Conservation (phyloP, 2,329 filamentous ascomycete genomes). For the Exophiala alcalophila region DNA sequence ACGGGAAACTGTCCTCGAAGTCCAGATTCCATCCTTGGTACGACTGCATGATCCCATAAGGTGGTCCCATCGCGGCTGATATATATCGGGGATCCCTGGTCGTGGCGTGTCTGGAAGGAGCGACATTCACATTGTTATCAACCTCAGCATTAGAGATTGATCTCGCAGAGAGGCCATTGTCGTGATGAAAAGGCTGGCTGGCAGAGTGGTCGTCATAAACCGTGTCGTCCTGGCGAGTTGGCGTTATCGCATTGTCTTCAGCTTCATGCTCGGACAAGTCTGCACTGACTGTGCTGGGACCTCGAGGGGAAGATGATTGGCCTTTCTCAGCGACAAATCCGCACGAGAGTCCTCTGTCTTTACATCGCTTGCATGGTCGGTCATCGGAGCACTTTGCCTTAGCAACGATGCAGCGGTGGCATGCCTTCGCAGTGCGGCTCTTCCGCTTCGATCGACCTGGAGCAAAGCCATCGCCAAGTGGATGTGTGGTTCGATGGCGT, state of each 20-base stretch:
- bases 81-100: not conserved
- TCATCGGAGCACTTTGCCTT: conserved; percentile 2
- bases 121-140: no score
- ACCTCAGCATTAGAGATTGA: not conserved
- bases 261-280: no score
- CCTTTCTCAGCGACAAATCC: not conserved
- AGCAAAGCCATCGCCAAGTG: not conserved
- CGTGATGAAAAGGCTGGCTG: not conserved
- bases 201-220: no score
- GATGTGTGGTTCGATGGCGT: not conserved
- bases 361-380: not conserved
- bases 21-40: not conserved
- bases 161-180: not conserved
- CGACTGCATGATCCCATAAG: not conserved
- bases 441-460: not conserved
- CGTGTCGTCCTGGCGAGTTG: no score
- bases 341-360: no score
- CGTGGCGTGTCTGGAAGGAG: no score
- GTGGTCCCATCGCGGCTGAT: not conserved
- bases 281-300: no score
- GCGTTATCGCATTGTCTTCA: no score
- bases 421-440: conserved; percentile 1
- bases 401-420: not conserved
- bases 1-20: not conserved
- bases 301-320: not conserved